phyloP scores from a whole-genome alignment of 2,329 filamentous ascomycete genomes.

The Elsinoe ampelina region DNA sequence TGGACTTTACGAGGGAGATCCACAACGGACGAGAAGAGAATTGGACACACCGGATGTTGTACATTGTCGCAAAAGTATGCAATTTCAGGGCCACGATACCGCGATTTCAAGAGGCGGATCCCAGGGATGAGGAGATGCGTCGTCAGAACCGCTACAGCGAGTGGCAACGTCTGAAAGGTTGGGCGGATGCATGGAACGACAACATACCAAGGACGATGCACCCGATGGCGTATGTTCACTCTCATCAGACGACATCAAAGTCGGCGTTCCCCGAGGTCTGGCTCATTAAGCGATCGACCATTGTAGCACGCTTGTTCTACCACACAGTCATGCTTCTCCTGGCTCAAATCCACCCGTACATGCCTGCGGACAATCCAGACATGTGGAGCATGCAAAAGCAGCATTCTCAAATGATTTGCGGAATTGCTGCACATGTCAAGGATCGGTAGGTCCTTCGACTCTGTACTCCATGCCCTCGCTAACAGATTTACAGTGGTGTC shows the following conservation, averaged over 20 bases:
- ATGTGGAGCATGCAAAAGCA: constrained; percentile 61
- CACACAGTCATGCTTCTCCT: constrained; percentile 78
- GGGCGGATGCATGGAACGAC: constrained; percentile 75
- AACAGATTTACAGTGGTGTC: constrained; percentile 46
- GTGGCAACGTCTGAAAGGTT: constrained; percentile 70
- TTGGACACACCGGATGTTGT: constrained; percentile 84
- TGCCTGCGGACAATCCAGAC: constrained; percentile 51
- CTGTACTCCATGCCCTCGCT: neutral
- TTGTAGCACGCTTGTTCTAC: constrained; percentile 78
- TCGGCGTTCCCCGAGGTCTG: constrained; percentile 82
- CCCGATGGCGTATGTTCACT: constrained; percentile 66
- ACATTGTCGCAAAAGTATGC: constrained; percentile 75
- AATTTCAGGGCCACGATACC: constrained; percentile 71
- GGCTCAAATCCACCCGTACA: constrained; percentile 66
- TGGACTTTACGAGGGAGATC: constrained; percentile 55
- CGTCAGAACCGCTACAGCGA: constrained; percentile 58
- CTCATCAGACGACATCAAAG: constrained; percentile 56
- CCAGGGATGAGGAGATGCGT: constrained; percentile 54
- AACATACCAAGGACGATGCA: constrained; percentile 78
- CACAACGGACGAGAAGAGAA: constrained; percentile 62
- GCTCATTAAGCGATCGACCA: constrained; percentile 73
- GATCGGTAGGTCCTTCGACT: constrained; percentile 45
- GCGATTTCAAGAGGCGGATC: constrained; percentile 49
- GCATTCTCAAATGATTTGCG: constrained; percentile 78
- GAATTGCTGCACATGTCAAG: constrained; percentile 76